Evolutionary conservation across 2,329 filamentous ascomycete species (phyloP).

Genomic region (Paradendryphiella salina): DNA sequence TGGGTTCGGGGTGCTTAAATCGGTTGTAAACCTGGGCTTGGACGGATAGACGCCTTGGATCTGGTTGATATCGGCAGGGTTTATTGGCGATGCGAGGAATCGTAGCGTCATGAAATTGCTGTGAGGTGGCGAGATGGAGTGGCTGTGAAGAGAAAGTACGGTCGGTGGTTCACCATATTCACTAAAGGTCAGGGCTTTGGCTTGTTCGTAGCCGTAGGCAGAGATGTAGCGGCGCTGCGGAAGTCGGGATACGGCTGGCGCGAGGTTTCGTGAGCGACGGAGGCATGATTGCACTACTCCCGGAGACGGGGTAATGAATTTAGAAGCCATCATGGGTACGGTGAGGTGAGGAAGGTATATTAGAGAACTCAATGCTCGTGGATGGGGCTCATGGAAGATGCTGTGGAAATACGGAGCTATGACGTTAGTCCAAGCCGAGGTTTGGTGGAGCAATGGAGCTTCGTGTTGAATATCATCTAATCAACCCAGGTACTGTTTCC

Average conservation of each 20-base stretch:
- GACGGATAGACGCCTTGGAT: slow-evolving; percentile 95
- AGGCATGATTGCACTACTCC: slow-evolving; percentile 27
- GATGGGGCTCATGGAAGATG: slow-evolving; percentile 8
- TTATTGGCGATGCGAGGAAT: slow-evolving; percentile 88
- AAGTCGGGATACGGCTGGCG: slow-evolving; percentile 9
- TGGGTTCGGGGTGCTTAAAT: slow-evolving; percentile 75
- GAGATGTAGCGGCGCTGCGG: slow-evolving; percentile 53
- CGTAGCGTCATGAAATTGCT: slow-evolving; percentile 75
- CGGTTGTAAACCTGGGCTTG: slow-evolving; percentile 74
- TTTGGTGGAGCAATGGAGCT: slow-evolving; percentile 18
- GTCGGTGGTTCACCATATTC: slow-evolving; percentile 74
- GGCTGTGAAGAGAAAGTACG: slow-evolving; percentile 69
- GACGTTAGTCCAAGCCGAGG: slow-evolving; percentile 35
- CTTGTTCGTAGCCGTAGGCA: slow-evolving; percentile 79
- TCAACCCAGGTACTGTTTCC: background rate
- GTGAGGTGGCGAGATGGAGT: slow-evolving; percentile 76
- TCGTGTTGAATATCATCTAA: background rate
- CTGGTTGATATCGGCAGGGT: slow-evolving; percentile 97
- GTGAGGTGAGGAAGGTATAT: slow-evolving; percentile 1
- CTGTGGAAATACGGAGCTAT: slow-evolving; percentile 28
- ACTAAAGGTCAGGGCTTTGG: slow-evolving; percentile 77
- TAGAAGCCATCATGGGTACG: slow-evolving; percentile 33
- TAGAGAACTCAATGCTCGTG: slow-evolving; percentile 7
- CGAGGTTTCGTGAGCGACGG: slow-evolving; percentile 16
- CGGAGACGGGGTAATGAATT: slow-evolving; percentile 24